Conservation (phyloP, 345 rosid genomes). For the Pistacia integerrima region DNA sequence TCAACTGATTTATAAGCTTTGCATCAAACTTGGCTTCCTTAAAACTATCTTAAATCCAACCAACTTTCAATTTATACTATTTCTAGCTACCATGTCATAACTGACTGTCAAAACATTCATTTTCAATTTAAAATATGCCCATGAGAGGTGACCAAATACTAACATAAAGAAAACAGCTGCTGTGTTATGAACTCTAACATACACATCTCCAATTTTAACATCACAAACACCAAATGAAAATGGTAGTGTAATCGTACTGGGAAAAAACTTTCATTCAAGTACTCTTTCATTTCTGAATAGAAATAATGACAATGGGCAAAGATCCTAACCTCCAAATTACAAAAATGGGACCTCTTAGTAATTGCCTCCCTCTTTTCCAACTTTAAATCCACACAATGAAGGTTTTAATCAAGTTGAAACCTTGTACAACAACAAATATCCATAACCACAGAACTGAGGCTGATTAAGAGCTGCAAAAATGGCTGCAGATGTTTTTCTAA, state of each 20-base stretch:
- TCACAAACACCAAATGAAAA: too few relatives aligned
- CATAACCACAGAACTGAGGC: not conserved
- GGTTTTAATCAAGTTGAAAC: conserved; percentile 9
- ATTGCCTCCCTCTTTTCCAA: not conserved
- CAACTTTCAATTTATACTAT: too few relatives aligned
- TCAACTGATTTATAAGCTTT: too few relatives aligned
- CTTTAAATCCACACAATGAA: not conserved
- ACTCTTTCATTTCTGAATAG: conserved; percentile 4
- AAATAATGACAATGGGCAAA: conserved; percentile 7
- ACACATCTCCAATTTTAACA: too few relatives aligned
- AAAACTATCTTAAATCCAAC: too few relatives aligned
- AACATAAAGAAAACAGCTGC: too few relatives aligned
- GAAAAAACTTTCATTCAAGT: not conserved
- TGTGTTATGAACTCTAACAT: too few relatives aligned
- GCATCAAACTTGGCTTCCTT: too few relatives aligned
- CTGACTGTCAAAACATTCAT: too few relatives aligned
- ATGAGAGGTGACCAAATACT: too few relatives aligned
- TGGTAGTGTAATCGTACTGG: not conserved
- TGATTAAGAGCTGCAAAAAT: conserved; percentile 10
- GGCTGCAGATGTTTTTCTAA: not conserved
- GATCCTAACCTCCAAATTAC: conserved; percentile 4
- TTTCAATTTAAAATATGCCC: too few relatives aligned
- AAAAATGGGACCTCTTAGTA: conserved; percentile 14
- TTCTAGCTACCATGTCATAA: too few relatives aligned
- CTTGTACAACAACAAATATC: conserved; percentile 4